phyloP scores from a whole-genome alignment of 306 rosid species.

The Vicia faba region DNA sequence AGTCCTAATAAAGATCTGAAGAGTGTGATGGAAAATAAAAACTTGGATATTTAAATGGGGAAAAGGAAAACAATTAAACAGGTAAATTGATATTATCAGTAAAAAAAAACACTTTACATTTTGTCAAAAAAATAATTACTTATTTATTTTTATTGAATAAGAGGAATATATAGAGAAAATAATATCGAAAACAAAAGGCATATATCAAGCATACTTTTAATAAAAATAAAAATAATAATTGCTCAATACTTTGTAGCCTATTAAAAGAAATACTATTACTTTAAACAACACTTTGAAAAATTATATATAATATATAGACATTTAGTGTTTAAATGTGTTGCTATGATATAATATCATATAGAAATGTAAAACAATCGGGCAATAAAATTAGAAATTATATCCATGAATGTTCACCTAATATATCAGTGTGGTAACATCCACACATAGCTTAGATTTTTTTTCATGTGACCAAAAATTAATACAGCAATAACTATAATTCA shows the following conservation, averaged over 20 bases:
- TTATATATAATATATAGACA: not conserved
- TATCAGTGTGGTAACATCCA: constrained; percentile 32
- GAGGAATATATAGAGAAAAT: not conserved
- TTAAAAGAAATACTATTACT: not conserved
- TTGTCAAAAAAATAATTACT: not conserved
- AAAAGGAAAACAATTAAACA: not conserved
- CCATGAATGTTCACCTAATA: constrained; percentile 21
- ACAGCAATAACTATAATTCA: constrained; percentile 18
- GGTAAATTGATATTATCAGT: not conserved
- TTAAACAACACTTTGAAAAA: not conserved
- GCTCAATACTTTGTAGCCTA: not conserved
- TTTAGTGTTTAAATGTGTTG: not conserved
- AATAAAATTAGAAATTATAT: constrained; percentile 17
- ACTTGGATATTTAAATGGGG: not conserved
- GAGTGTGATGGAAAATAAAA: not conserved
- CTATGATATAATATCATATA: constrained; percentile 3
- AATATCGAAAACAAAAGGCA: constrained; percentile 12
- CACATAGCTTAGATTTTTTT: constrained; percentile 1
- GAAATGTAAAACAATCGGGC: constrained; percentile 14
- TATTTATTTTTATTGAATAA: not conserved
- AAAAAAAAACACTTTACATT: not conserved
- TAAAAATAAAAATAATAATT: not conserved
- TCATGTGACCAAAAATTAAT: constrained; percentile 8
- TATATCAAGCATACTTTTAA: not conserved
- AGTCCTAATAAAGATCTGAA: not conserved